Evolutionary conservation across 441 rosid genomes (phyloP).

Genomic region (Eutrema salsugineum): DNA sequence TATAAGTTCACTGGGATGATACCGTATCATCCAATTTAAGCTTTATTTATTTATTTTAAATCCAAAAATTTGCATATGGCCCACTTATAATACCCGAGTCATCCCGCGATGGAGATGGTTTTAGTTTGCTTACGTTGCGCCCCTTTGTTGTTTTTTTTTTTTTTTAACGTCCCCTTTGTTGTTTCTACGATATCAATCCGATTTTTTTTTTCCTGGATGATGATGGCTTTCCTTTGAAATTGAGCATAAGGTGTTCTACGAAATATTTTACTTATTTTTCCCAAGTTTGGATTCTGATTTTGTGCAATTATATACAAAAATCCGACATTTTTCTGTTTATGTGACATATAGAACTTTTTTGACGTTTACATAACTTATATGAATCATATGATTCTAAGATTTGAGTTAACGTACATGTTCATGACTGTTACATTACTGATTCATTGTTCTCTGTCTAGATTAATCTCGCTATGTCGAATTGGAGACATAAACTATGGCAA

Average conservation of each 20-base stretch:
- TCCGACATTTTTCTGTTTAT: too few relatives aligned
- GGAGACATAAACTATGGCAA: constrained; percentile 32
- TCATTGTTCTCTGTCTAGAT: constrained; percentile 4
- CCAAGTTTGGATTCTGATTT: not conserved
- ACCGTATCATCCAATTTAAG: too few relatives aligned
- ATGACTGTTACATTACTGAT: not conserved
- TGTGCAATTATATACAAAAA: too few relatives aligned
- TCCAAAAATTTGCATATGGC: too few relatives aligned
- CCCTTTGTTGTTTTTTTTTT: too few relatives aligned
- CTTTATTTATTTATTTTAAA: too few relatives aligned
- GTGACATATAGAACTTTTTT: not conserved
- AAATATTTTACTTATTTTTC: not conserved
- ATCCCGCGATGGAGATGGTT: too few relatives aligned
- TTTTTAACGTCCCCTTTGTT: too few relatives aligned
- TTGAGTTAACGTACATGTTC: not conserved
- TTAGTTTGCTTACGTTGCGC: too few relatives aligned
- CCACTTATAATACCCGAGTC: too few relatives aligned
- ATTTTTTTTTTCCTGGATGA: not conserved
- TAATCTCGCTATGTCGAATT: constrained; percentile 23
- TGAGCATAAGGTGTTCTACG: constrained; percentile 22
- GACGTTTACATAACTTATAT: not conserved
- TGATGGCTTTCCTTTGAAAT: not conserved
- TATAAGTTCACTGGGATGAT: too few relatives aligned
- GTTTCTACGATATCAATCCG: not conserved
- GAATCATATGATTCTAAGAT: not conserved